Conservation (phyloP, 176 grass and related monocot species). For the Carex pumila region DNA sequence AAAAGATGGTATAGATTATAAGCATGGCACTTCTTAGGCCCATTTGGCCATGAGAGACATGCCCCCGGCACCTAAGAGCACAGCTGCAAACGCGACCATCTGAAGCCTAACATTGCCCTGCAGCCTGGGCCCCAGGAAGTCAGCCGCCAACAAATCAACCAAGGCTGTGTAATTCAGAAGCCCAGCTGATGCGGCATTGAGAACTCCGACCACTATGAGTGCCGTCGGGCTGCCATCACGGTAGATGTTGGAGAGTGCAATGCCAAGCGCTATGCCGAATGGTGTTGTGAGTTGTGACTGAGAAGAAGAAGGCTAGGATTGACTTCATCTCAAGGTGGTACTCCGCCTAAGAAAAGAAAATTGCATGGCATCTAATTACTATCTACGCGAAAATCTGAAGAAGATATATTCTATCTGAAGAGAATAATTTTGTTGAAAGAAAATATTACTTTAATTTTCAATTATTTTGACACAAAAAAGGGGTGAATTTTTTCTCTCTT, state of each 20-base stretch:
- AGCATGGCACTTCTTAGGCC: constrained; percentile 23
- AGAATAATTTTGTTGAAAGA: too few species aligned
- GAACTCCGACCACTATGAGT: constrained; percentile 59
- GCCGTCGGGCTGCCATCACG: constrained; percentile 65
- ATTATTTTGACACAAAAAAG: too few species aligned
- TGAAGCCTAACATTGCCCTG: constrained; percentile 64
- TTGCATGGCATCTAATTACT: neutral
- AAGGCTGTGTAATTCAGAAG: constrained; percentile 87
- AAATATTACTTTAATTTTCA: too few species aligned
- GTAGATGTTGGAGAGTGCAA: constrained; percentile 68
- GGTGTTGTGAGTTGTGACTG: constrained; percentile 79
- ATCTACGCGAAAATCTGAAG: too few species aligned
- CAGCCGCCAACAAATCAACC: constrained; percentile 63
- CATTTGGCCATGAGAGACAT: constrained; percentile 92
- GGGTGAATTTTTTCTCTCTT: too few species aligned
- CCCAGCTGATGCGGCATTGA: constrained; percentile 57
- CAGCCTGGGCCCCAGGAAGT: constrained; percentile 74
- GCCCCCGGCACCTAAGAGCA: constrained; percentile 68
- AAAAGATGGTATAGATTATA: too few species aligned
- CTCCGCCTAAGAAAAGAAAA: constrained; percentile 38
- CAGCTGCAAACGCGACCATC: constrained; percentile 32
- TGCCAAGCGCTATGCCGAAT: constrained; percentile 60
- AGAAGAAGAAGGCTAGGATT: constrained; percentile 71
- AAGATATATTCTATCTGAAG: too few species aligned
- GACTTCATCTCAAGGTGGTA: constrained; percentile 49